Base-by-base conservation (phyloP, 1,139 yeast species). In the Pichia terricola region DNA sequence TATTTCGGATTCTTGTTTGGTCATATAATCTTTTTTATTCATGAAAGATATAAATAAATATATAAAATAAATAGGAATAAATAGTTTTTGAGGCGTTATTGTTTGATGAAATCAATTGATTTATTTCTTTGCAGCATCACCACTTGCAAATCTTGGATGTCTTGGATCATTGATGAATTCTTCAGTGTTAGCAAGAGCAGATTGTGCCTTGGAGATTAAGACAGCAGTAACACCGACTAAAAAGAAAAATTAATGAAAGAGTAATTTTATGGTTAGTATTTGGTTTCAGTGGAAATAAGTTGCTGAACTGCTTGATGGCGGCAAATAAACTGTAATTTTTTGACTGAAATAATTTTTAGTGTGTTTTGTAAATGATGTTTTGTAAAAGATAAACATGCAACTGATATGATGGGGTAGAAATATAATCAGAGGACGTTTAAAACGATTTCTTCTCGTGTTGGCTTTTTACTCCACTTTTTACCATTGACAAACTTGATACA, bases 111-210 rank as follows among this genome's bases (percentile, higher is more conserved):
- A 6, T 16, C 16, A 30, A 34, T n/a, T 34, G 25, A 34, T 22
- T 50, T 57, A 59, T 55, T 57, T 58, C 52, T 53, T 54, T 53
- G 57, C 70, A 66, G 50, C 70, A 54, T 72, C 79, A 62, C 80
- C 81, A 57, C 69, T 68, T 53, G 59, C 58, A 60, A 78, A 77
- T 66, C 83, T 73, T 62, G 87, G 88, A 70, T 81, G 79, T 69
- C 86, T 79, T 67, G 88, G 88, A 66, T 81, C 87, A 66, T 81
- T 79, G 67, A 75, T 72, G 70, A 75, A 80, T 65, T 79, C 85
- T 46, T 69, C 69, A 50, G 81, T 66, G 66, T 72, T 66, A 60
- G 74, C 66, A 56, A 77, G 68, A 50, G 77, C 75, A 47, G 64
- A 62, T 48, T 82, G 80, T 45, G 73, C 75, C 67, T 75, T 74